Evolutionary conservation across 257 asterid species (phyloP).

Genomic region (Ilex asprella): DNA sequence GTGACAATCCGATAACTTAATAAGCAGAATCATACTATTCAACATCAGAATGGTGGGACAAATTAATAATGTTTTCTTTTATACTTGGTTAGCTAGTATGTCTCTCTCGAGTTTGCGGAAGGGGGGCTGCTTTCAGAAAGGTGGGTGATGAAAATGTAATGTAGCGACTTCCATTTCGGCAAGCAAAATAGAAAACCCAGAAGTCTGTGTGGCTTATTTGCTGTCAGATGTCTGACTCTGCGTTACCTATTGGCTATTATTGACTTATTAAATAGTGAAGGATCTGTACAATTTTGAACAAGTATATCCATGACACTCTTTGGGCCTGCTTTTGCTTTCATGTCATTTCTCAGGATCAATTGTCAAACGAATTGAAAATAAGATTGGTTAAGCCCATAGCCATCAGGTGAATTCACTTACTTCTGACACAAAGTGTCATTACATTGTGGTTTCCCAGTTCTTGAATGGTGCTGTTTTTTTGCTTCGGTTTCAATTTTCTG

Average conservation of each 20-base stretch:
- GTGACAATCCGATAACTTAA: too few relatives aligned
- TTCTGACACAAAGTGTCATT: too few relatives aligned
- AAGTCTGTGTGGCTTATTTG: slow-evolving; percentile 27
- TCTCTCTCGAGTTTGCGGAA: slow-evolving; percentile 24
- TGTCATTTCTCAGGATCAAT: slow-evolving; percentile 22
- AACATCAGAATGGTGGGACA: too few relatives aligned
- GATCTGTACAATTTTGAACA: slow-evolving; percentile 20
- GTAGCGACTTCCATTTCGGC: slow-evolving; percentile 1
- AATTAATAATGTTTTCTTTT: too few relatives aligned
- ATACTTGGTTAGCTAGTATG: too few relatives aligned
- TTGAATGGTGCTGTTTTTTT: too few relatives aligned
- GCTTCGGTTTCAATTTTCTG: too few relatives aligned
- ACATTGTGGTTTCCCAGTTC: too few relatives aligned
- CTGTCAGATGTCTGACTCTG: slow-evolving; percentile 16
- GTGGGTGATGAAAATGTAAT: slow-evolving; percentile 25
- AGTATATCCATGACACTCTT: slow-evolving; percentile 5
- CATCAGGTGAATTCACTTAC: too few relatives aligned
- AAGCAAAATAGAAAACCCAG: slow-evolving; percentile 9
- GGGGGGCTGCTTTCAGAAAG: slow-evolving; percentile 42
- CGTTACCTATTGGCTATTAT: too few relatives aligned
- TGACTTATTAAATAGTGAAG: slow-evolving; percentile 3
- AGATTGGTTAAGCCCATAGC: too few relatives aligned
- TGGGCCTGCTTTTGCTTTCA: slow-evolving; percentile 27
- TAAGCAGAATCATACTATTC: too few relatives aligned
- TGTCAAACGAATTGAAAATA: slow-evolving; percentile 13